Evolutionary conservation across 2,329 filamentous ascomycete genomes (phyloP), one percentile per base, ranked within the genome.

Genomic region (Paraphoma chrysanthemicola): DNA sequence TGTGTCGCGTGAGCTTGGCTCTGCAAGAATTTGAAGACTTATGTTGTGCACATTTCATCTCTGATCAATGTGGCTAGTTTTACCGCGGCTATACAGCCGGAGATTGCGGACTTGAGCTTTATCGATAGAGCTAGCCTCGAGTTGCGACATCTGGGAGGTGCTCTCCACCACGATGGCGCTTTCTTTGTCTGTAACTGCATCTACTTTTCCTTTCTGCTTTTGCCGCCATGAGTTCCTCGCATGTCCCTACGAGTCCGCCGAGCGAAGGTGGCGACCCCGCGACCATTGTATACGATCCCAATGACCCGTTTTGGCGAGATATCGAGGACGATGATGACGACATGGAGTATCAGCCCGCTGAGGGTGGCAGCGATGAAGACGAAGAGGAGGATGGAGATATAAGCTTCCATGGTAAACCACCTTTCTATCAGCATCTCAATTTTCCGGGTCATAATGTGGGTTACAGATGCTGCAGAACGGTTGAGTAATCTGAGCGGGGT

Each of bases 341-440:
- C 74, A 82, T 83, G 78, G 81, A 83, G 60, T 82, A 79, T 72
- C 75, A 82, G 65, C 75, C 78, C 29, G 75, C 79, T 44, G 70
- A 77, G 54, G 78, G 79, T 56, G 73, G 73, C 12, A 75, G 67
- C 48, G 75, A 78, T 23, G 68, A 75, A 14, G 73, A 73, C 10
- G 77, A 80, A 8, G 75, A 77, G n/a, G 76, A 71, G 8, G 68
- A 77, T 43, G 70, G 73, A 2, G 71, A 75, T 17, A 54, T 67
- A 3, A 71, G 71, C 33, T 78, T 74, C 46, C 73, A 77, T 44
- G 76, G 76, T 78, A 64, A 18, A 39, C 16, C 42, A 2, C 1
- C n/a, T 12, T 33, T 2, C n/a, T 1, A 29, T 17, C 39, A 11
- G 2, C 6, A 9, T 3, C 10, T 16, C 31, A 4, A 38, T 16